A percentile compares a stretch with the other conserved stretches of the same genome.
These are phyloP conservation scores for Pelargonium nanum DNA, from an alignment of 345 rosid species.

Conservation along the genomic window DNA sequence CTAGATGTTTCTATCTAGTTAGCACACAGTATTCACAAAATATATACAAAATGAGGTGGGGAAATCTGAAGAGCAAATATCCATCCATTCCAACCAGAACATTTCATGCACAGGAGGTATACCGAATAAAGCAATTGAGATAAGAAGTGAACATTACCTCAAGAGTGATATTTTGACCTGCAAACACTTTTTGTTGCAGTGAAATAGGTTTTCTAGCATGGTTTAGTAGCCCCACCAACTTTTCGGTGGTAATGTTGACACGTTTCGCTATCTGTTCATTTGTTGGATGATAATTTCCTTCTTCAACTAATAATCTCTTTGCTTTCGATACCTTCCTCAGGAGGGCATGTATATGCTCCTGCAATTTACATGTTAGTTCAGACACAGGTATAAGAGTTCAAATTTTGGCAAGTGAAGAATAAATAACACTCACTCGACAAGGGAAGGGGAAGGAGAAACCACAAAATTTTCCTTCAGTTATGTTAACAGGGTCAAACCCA, in stretches of 20 bases:
- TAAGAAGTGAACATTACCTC: conserved; percentile 36
- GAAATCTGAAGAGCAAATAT: neutral
- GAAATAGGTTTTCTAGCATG: conserved; percentile 57
- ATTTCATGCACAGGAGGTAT: neutral
- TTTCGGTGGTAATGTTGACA: conserved; percentile 53
- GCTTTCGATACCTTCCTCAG: conserved; percentile 58
- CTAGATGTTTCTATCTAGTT: no score
- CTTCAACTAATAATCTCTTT: conserved; percentile 38
- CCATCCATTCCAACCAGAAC: neutral
- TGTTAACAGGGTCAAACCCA: no score
- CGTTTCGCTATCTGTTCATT: conserved; percentile 59
- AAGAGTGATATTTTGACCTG: conserved; percentile 59
- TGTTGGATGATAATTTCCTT: conserved; percentile 48
- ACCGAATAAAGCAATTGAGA: neutral
- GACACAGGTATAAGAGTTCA: neutral
- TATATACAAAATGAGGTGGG: no score
- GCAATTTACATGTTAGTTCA: conserved; percentile 15
- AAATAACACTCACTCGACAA: neutral
- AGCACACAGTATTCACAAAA: no score
- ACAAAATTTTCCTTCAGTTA: no score
- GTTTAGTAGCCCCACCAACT: conserved; percentile 39
- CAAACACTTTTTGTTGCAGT: conserved; percentile 64
- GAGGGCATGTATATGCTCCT: conserved; percentile 51
- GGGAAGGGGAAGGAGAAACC: neutral
- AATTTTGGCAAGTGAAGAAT: neutral